Evolutionary conservation across 176 grass and related monocot genomes (phyloP), one percentile per base, ranked within the genome.

Genomic region (Triticum dicoccoides): DNA sequence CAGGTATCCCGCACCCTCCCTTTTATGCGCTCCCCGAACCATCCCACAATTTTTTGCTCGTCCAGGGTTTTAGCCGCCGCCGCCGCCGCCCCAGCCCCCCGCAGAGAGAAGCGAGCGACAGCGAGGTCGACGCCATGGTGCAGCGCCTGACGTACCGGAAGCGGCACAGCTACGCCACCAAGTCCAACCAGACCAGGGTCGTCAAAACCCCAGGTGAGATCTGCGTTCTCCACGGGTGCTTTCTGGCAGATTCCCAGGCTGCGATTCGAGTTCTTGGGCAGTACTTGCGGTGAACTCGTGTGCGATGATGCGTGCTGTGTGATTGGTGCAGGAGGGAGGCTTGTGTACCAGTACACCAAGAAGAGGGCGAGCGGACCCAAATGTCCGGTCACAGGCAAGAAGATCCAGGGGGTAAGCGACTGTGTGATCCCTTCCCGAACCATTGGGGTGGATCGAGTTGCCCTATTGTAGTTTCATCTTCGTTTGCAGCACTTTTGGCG

Each of bases 151-250:
- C 95, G 15, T 97, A 97, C 71, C 83, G 95, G 66, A 97, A 94
- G 86, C 84, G 92, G 83, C 95, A 94, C 49, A 94, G 95, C 92
- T 97, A 97, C 62, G 95, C 92, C 80, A 97, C 92, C 83, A 97
- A 97, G 77, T 97, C 95, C 75, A 97, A 97, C 73, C 95, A 97
- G 82, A 97, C 95, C 23, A 90, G 95, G 88, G 92, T 97, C 41
- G 95, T 97, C 68, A 97, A 97, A 88, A 97, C 95, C 73, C 92
- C 92, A 86, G 95, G 95, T 94, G 24, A 77, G 75, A 68, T 77
- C 34, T 63, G 33, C 56, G 41, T 49, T 15, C 41, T 18, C 65
- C 74, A 6, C 67, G 23, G 20, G 56, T 10, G 30, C 71, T 20
- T 12, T 39, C 3, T 66, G 29, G 38, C 24, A 15, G 82, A 66